phyloP scores from a whole-genome alignment of 805 yeast genomes.

The Jamesozyma rosinii region DNA sequence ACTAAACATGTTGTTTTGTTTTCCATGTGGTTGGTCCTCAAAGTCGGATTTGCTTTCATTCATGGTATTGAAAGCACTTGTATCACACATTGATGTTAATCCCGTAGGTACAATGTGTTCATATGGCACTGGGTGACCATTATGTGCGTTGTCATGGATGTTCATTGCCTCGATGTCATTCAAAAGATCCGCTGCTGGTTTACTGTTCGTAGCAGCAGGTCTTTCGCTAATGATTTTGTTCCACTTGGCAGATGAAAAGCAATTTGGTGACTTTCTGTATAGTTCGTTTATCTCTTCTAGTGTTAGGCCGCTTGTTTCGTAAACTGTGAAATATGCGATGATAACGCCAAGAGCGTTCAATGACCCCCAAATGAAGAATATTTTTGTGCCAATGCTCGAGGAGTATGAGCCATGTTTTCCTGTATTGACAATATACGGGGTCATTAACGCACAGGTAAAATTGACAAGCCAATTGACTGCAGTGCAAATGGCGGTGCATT shows the following conservation, averaged over 20 bases:
- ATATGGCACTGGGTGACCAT: background rate
- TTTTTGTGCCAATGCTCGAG: constrained; percentile 50
- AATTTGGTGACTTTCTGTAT: constrained; percentile 51
- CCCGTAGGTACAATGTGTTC: background rate
- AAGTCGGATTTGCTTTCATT: background rate
- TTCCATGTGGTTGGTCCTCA: background rate
- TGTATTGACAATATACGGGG: constrained; percentile 63
- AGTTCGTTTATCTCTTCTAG: constrained; percentile 76
- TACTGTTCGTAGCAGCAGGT: constrained; percentile 3
- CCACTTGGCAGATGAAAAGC: constrained; percentile 43
- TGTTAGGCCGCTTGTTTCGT: constrained; percentile 71
- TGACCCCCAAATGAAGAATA: constrained; percentile 76
- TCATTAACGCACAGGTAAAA: constrained; percentile 62
- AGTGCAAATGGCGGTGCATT: constrained; percentile 65
- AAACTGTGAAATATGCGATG: constrained; percentile 57
- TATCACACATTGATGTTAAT: background rate
- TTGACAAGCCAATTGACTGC: constrained; percentile 79
- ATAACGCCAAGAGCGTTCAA: constrained; percentile 50
- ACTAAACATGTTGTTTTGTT: background rate
- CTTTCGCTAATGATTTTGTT: constrained; percentile 19
- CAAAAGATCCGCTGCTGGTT: constrained; percentile 6
- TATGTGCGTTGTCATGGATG: background rate
- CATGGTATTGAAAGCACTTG: background rate
- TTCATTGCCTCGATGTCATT: constrained; percentile 6
- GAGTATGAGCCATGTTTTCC: constrained; percentile 48